Percentiles rank a stretch among this genome's conserved stretches.
Evolutionary conservation across 23 red algal genomes (phyloP).

Genomic region (Gracilariopsis chorda): DNA sequence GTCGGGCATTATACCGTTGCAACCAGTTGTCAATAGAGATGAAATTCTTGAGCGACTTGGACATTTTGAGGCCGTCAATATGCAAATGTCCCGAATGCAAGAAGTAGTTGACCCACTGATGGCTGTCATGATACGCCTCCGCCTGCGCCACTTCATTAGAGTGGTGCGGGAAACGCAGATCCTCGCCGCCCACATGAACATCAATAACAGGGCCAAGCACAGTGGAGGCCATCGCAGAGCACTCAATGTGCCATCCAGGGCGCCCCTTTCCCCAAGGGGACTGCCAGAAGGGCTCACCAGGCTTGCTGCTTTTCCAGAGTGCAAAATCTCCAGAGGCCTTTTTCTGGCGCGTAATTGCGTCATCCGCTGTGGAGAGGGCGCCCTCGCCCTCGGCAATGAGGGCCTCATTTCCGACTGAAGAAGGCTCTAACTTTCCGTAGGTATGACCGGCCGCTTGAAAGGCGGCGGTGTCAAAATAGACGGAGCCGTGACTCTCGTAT

Average conservation of each 20-base stretch:
- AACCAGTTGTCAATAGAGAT: conserved; percentile 85
- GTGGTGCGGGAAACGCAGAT: conserved; percentile 96
- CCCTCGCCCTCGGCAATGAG: conserved; percentile 83
- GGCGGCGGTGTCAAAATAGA: conserved; percentile 95
- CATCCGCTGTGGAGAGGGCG: conserved; percentile 19
- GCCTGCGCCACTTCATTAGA: conserved; percentile 94
- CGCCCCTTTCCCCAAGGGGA: conserved; percentile 81
- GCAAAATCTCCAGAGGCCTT: conserved; percentile 78
- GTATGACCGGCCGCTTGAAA: conserved; percentile 66
- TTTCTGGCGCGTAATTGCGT: conserved; percentile 59
- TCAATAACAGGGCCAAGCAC: conserved; percentile 75
- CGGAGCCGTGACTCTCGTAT: conserved; percentile 76
- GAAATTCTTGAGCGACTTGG: conserved; percentile 99
- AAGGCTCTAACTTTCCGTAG: conserved; percentile 93
- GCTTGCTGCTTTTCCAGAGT: conserved; percentile 92
- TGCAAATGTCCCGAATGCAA: conserved; percentile 95
- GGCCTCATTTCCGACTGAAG: conserved; percentile 60
- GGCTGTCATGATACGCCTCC: conserved; percentile 81
- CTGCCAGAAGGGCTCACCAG: conserved; percentile 80
- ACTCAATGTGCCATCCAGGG: conserved; percentile 99
- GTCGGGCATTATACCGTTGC: conserved; percentile 63
- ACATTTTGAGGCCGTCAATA: conserved; percentile 99
- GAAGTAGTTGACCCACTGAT: conserved; percentile 91
- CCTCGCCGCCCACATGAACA: conserved; percentile 91
- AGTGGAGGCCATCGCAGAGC: conserved; percentile 91